Percentiles rank a stretch among this genome's conserved stretches.
These are phyloP conservation scores for Puya raimondii DNA, from an alignment of 176 grass and related monocot species.

Conservation along the genomic window DNA sequence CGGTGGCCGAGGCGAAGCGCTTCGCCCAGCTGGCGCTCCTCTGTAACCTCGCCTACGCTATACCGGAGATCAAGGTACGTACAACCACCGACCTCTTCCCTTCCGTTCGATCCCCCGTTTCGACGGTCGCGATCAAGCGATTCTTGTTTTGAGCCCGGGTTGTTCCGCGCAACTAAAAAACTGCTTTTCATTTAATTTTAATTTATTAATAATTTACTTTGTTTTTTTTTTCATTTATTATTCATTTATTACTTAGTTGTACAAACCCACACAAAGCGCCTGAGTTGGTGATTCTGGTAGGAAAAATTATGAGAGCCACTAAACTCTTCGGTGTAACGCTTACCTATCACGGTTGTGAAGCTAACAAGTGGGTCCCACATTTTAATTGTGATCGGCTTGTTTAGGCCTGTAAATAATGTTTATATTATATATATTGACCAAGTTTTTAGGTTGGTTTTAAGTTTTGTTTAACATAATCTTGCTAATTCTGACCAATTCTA, in stretches of 20 bases:
- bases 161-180: neutral
- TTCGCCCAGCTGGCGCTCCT: conserved; percentile 85
- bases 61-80: conserved; percentile 85
- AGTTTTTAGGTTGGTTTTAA: too few species aligned
- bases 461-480: too few species aligned
- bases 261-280: neutral
- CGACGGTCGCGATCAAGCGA: neutral
- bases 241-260: neutral
- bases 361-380: too few species aligned
- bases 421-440: too few species aligned
- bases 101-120: neutral
- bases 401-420: too few species aligned
- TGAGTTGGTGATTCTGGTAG: neutral
- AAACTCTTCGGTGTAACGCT: too few species aligned
- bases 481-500: too few species aligned
- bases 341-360: too few species aligned
- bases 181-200: neutral
- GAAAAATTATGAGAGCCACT: too few species aligned
- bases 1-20: conserved; percentile 50
- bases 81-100: neutral
- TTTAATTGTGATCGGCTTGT: too few species aligned
- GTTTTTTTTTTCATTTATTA: neutral
- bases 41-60: conserved; percentile 96
- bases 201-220: neutral
- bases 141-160: neutral